phyloP scores from a whole-genome alignment of 2,329 filamentous ascomycete species.

The Chaetothyriales sp. region DNA sequence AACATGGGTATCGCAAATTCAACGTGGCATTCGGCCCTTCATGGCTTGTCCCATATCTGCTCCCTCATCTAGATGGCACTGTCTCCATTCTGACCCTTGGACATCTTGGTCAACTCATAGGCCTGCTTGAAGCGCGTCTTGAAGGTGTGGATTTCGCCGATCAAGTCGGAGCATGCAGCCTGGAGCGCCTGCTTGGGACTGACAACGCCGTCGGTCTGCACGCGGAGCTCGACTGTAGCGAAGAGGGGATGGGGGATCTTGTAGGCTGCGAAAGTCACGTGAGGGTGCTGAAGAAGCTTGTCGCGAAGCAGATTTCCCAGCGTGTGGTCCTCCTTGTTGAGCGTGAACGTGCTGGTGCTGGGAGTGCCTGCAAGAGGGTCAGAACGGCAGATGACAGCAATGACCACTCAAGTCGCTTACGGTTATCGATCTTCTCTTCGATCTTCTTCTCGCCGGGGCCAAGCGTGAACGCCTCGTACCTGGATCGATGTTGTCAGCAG shows the following conservation, averaged over 20 bases:
- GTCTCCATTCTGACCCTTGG: neutral
- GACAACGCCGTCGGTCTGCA: slow-evolving; percentile 81
- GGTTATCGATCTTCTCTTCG: slow-evolving; percentile 71
- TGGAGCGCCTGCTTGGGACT: slow-evolving; percentile 81
- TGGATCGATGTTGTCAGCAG: slow-evolving; percentile 27
- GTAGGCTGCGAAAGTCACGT: slow-evolving; percentile 85
- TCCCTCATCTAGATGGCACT: neutral
- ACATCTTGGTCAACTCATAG: slow-evolving; percentile 72
- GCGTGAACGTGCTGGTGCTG: slow-evolving; percentile 85
- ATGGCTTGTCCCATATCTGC: neutral
- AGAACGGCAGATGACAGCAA: neutral
- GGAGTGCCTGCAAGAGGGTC: slow-evolving; percentile 53
- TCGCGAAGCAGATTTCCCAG: slow-evolving; percentile 78
- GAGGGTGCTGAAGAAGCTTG: slow-evolving; percentile 67
- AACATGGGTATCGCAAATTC: neutral
- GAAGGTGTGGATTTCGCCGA: slow-evolving; percentile 64
- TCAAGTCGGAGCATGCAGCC: slow-evolving; percentile 64
- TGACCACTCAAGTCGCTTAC: slow-evolving; percentile 38
- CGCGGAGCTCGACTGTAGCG: slow-evolving; percentile 52
- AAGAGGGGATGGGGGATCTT: slow-evolving; percentile 35
- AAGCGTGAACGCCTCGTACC: slow-evolving; percentile 88
- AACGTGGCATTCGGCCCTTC: neutral
- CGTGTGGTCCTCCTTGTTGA: slow-evolving; percentile 95
- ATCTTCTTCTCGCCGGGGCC: slow-evolving; percentile 85
- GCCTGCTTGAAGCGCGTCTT: slow-evolving; percentile 85